Conservation (phyloP, 139 green algal species). For the Tetratostichococcus sp. region DNA sequence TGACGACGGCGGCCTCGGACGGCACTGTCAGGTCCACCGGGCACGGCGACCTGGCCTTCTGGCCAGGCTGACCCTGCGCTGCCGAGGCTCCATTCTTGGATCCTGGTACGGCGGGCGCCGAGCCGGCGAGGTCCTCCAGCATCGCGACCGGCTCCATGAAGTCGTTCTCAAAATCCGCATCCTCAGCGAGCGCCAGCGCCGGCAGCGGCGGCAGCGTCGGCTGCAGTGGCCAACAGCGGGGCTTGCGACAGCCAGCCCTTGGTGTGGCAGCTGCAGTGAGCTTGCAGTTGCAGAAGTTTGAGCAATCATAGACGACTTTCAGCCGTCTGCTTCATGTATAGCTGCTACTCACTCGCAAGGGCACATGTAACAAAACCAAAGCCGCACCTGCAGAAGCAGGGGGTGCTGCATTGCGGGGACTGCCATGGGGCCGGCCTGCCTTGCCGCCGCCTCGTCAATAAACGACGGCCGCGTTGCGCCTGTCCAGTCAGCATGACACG, state of each 20-base stretch:
- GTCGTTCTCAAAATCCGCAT: slow-evolving; percentile 2
- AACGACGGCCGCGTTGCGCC: slow-evolving; percentile 26
- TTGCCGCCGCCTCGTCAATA: slow-evolving; percentile 9
- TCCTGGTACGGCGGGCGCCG: too few species aligned
- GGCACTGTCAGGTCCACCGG: neutral
- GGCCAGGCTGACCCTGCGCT: neutral
- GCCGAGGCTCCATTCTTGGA: too few species aligned
- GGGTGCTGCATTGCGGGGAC: slow-evolving; percentile 29
- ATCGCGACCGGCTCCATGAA: neutral
- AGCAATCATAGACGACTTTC: too few species aligned
- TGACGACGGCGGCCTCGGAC: neutral
- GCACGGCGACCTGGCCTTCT: neutral
- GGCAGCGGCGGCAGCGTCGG: slow-evolving; percentile 3
- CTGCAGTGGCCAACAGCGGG: too few species aligned
- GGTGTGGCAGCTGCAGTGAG: too few species aligned
- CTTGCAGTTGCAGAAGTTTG: too few species aligned
- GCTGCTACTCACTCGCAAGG: too few species aligned
- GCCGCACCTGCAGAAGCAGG: slow-evolving; percentile 35
- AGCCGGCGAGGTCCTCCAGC: neutral
- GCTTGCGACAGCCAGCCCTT: too few species aligned
- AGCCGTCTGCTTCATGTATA: too few species aligned
- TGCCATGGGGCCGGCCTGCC: neutral
- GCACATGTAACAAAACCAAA: too few species aligned
- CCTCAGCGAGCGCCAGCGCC: slow-evolving; percentile 14
- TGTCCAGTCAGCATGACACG: slow-evolving; percentile 56